Base-by-base conservation (phyloP, 139 green algal genomes). In the Chlamydomonas schloesseri region DNA sequence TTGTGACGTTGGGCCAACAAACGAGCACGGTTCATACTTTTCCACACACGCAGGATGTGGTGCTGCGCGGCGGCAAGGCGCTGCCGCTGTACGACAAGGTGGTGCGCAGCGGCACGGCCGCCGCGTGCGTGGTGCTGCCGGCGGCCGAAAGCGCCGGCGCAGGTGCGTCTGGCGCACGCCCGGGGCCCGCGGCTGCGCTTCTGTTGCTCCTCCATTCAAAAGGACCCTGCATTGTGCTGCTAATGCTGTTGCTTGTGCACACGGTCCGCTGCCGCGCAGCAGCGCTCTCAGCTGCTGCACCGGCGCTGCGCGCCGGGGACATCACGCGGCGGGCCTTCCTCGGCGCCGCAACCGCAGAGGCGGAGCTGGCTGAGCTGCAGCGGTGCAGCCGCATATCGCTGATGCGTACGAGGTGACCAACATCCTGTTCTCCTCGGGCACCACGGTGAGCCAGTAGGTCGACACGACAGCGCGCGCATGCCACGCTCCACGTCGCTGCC, bases 341-440 rank as follows among this genome's bases (percentile, higher is more conserved):
- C 57, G 64, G 36, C 20, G n/a, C 36, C 0, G 87, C 58, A 9
- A n/a, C 53, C 2, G n/a, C 31, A 23, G 18, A 8, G 34, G 17
- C 34, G 34, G 33, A 28, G 11, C 65, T 58, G n/a, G n/a, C n/a
- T n/a, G n/a, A n/a, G n/a, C n/a, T n/a, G n/a, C n/a, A n/a, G n/a
- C n/a, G n/a, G n/a, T n/a, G 2, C 60, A 50, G 36, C 89, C 93
- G 0, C 84, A 94, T 47, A 37, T 92, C 0, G 89, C 87, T 3
- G 74, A 88, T n/a, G 81, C 90, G 0, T 55, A 91, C 68, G 91
- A 91, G 23, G 53, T 85, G 36, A 95, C 87, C 67, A 96, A 96
- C 86, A 94, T 99, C 46, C 92, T 99, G 18, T 99, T 99, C 89
- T 98, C 94, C 13, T 98, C 95, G 1, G 97, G 97, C 71, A 99